Conservation (phyloP, 1,284 basidiomycete genomes). For the Puccinia polysora region DNA sequence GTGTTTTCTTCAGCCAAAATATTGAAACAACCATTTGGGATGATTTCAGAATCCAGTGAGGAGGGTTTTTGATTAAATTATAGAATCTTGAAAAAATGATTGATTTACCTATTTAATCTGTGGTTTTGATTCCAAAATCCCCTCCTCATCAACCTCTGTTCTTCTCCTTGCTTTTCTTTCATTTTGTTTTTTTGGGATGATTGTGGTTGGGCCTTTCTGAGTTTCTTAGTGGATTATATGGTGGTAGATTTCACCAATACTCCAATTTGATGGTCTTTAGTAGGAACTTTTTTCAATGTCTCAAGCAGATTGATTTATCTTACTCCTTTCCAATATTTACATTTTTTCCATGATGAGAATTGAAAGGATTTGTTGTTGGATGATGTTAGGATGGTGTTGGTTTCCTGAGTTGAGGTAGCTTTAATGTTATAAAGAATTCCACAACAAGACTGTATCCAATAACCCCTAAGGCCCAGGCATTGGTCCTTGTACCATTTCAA, state of each 20-base stretch:
- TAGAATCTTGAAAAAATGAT: not conserved
- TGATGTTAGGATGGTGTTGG: not conserved
- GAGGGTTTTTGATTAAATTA: slow-evolving; percentile 2
- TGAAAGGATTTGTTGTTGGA: not conserved
- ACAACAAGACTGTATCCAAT: slow-evolving; percentile 71
- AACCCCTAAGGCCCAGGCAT: slow-evolving; percentile 82
- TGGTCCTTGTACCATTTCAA: slow-evolving; percentile 81
- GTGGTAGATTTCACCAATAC: slow-evolving; percentile 1
- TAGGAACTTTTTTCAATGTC: not conserved
- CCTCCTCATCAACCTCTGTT: too few species aligned
- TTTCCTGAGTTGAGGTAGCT: not conserved
- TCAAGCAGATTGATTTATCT: not conserved
- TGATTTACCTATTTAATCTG: slow-evolving; percentile 7
- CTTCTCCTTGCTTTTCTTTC: too few species aligned
- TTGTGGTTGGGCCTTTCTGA: not conserved
- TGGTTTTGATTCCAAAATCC: too few species aligned
- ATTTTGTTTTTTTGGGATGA: too few species aligned
- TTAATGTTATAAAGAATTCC: slow-evolving; percentile 58
- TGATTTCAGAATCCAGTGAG: slow-evolving; percentile 15
- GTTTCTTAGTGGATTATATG: not conserved
- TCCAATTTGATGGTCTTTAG: slow-evolving; percentile 16
- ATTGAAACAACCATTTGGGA: slow-evolving; percentile 8
- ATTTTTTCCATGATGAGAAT: too few species aligned
- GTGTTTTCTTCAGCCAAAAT: slow-evolving; percentile 12
- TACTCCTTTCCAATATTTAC: not conserved